phyloP scores from a whole-genome alignment of 2,329 filamentous ascomycete genomes.

The Truncatella angustata region DNA sequence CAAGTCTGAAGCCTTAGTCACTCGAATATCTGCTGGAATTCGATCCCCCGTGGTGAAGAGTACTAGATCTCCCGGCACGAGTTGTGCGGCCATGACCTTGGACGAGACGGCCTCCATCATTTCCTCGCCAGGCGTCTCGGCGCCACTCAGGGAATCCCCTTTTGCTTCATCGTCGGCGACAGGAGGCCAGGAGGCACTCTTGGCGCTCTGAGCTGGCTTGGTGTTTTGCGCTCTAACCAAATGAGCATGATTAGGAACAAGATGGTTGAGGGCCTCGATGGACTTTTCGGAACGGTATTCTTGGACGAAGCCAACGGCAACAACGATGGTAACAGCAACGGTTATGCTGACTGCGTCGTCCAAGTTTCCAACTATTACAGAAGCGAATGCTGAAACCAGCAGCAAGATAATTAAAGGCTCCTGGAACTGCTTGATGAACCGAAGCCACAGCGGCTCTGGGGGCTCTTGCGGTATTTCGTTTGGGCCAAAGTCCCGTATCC shows the following conservation, averaged over 20 bases:
- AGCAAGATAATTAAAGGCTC: conserved; percentile 93
- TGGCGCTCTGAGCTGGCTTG: conserved; percentile 31
- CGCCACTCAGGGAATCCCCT: conserved; percentile 47
- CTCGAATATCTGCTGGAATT: conserved; percentile 92
- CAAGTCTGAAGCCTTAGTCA: conserved; percentile 84
- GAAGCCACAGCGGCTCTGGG: conserved; percentile 90
- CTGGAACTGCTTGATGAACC: conserved; percentile 95
- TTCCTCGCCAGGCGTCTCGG: conserved; percentile 59
- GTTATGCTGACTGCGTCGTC: conserved; percentile 96
- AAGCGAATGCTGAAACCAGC: conserved; percentile 82
- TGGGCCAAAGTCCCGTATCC: conserved; percentile 77
- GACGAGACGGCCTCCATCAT: conserved; percentile 70
- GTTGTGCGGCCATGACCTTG: conserved; percentile 80
- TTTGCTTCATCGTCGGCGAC: conserved; percentile 43
- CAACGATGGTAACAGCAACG: conserved; percentile 93
- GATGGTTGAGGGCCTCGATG: conserved; percentile 86
- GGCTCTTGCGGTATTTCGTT: conserved; percentile 95
- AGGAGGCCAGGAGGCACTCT: conserved; percentile 48
- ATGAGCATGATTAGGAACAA: conserved; percentile 94
- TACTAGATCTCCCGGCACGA: conserved; percentile 91
- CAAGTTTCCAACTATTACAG: conserved; percentile 85
- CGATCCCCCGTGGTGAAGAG: conserved; percentile 94
- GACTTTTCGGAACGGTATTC: conserved; percentile 98
- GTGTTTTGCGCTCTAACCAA: conserved; percentile 67
- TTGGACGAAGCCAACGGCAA: conserved; percentile 93